Base-by-base conservation (phyloP, 495 filamentous ascomycete genomes). In the Corynascus novoguineensis region DNA sequence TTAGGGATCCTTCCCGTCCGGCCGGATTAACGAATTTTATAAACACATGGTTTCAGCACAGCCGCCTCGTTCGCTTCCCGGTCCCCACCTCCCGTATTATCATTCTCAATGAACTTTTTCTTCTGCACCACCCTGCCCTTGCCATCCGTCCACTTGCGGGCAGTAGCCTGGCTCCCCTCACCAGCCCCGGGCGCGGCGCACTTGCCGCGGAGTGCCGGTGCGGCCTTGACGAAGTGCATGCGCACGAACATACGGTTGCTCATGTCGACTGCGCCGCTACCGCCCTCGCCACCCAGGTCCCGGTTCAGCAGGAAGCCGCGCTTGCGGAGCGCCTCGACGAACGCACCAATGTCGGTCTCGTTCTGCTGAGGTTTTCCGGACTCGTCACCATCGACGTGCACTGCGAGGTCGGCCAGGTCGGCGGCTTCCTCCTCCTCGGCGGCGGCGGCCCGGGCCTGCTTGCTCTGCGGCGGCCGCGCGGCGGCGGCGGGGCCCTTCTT, bases 171-270 rank as follows among this genome's bases (percentile, higher is more conserved):
- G 5, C 9, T 22, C 32, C 11, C 22, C 9, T 45, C 49, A 22
- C 4, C 50, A 22, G 48, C 42, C 11, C 50, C 52, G 9, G 34
- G 1, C 40, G 64, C 71, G 24, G 72, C 82, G 59, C 85, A 78
- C 71, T 92, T 93, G 9, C 89, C 88, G 69, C 80, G 85, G 12
- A 77, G 71, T 4, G 87, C 85, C 37, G 83, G 76, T 24, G 78
- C 78, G 25, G 77, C 82, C 75, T 97, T 97, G 52, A 93, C 76
- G 75, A 98, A 97, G 62, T 83, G 80, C 90, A 98, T 92, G 68
- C 83, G 86, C 50, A 97, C 90, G 79, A 98, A 98, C 93, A 98
- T 98, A 74, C 88, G 95, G 73, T 98, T 98, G 32, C 77, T 81
- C 67, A 90, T 76, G 68, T 97, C 91, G 10, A 93, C 75, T 0